Evolutionary conservation across 805 yeast species (phyloP), one percentile per base, ranked within the genome.

Genomic region (Sugiyamaella boreocaroliniensis): DNA sequence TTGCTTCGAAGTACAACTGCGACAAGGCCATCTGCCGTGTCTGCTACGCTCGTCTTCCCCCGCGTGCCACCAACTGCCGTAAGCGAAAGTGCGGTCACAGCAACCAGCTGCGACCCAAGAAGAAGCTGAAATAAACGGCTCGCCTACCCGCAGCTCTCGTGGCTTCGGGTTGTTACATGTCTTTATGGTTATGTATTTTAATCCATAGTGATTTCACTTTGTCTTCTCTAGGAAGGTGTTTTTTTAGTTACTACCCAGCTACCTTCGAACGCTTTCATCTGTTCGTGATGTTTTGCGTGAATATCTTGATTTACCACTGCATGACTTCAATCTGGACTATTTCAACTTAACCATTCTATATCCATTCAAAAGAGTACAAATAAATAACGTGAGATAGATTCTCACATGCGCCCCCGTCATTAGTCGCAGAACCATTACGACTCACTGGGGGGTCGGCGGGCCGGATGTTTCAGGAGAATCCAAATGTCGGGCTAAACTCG

Each of bases 11-110:
- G 82, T 93, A 86, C 92, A 93, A 93, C 95, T 93, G 98, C 84
- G 99, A 93, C 66, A 93, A 93, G 81, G 76, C 96, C 65, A 92
- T 93, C 76, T 93, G 99, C 85, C 95, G 99, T 81, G 88, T 90
- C 77, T 93, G 99, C 83, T 93, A 93, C 86, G 97, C 99, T 71
- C 93, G 99, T 85, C 90, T 93, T 75, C 99, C 99, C 74, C 97
- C 99, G 80, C 95, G 98, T 87, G 99, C 99, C 71, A 93, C 98
- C 79, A 93, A 93, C 97, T 93, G 99, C 86, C 89, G 99, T 84
- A 93, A 93, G 98, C 89, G 97, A 89, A 93, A 93, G 86, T 93
- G 99, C 81, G 99, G 99, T 74, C 99, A 93, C 95, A 83, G 97
- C 76, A 93, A 93, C 85, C 99, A 93, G 83, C 88, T 93, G 79